Evolutionary conservation across 1,139 yeast genomes (phyloP), one percentile per base, ranked within the genome.

Genomic region (Blastobotrys proliferans): DNA sequence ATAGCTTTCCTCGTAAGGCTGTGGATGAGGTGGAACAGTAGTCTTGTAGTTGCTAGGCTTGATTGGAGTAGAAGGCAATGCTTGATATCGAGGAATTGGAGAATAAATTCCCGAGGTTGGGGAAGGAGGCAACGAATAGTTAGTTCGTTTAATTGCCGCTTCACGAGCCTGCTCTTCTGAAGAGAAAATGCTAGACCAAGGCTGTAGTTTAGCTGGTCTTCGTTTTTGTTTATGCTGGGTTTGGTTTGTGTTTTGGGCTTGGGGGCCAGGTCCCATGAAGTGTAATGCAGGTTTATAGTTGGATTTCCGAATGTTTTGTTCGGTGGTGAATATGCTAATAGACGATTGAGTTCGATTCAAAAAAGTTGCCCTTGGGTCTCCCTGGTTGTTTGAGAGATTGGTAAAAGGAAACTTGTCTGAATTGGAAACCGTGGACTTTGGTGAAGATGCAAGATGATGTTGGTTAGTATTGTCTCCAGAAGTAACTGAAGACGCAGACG

Each of bases 111-210:
- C 26, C 26, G 26, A 8, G 6, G 34, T 6, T 17, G 52, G 52
- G 24, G 52, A 49, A 11, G 52, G 44, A n/a, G 52, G 52, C 22
- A 49, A 36, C 24, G 52, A 49, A 31, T 44, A 40, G 32, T 40
- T 44, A 25, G 25, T 38, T 10, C 36, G 35, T 14, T 19, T 31
- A 19, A 35, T 31, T 18, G 35, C 46, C 18, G 35, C 38, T 28
- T 35, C 32, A 3, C 47, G 31, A 14, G 37, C 38, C 26, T 41
- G 40, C 26, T 41, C 44, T 33, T 41, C 44, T 4, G 41, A 32
- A 6, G 33, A 35, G 21, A 41, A 41, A 22, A 18, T 3, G 14
- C 4, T 16, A 29, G 20, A 16, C 20, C 32, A 16, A 20, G 32
- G n/a, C 6, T 27, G 31, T 29, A 11, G 24, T 11, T 6, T 22